A percentile compares a stretch with the other conserved stretches of the same genome.
phyloP scores from a whole-genome alignment of 352 stramenopile species.

The Globisporangium carolinianum region DNA sequence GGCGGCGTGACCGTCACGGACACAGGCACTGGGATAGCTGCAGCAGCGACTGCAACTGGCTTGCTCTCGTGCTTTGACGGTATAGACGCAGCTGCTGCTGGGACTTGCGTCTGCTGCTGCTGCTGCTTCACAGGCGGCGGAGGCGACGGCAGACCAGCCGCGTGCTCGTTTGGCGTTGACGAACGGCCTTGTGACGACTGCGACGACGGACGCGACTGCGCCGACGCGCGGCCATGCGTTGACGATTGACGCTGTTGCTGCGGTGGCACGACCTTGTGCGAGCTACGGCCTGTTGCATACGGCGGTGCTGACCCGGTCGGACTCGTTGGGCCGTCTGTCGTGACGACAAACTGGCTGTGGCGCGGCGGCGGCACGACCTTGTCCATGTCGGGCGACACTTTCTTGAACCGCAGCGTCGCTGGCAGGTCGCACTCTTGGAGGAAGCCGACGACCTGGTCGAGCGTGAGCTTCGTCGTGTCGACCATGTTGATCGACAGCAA shows the following conservation, averaged over 20 bases:
- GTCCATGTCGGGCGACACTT: constrained; percentile 55
- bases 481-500: constrained; percentile 81
- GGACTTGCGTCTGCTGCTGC: constrained; percentile 1
- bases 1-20: constrained; percentile 1
- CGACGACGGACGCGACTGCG: neutral
- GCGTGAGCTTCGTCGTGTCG: constrained; percentile 67
- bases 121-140: neutral
- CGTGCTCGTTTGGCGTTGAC: constrained; percentile 15
- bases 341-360: constrained; percentile 67
- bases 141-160: constrained; percentile 7
- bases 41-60: too few relatives aligned
- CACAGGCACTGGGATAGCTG: constrained; percentile 7
- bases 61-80: neutral
- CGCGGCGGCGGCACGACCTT: constrained; percentile 22
- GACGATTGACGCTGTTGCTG: constrained; percentile 18
- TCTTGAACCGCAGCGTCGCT: constrained; percentile 83
- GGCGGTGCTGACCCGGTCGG: constrained; percentile 36
- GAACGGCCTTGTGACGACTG: constrained; percentile 8
- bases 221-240: constrained; percentile 5
- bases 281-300: constrained; percentile 1
- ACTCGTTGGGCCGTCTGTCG: constrained; percentile 47
- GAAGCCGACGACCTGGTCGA: constrained; percentile 79
- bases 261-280: constrained; percentile 15
- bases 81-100: constrained; percentile 1
- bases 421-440: constrained; percentile 81